phyloP scores from a whole-genome alignment of 1,284 basidiomycete genomes.

The Schizopora paradoxa region DNA sequence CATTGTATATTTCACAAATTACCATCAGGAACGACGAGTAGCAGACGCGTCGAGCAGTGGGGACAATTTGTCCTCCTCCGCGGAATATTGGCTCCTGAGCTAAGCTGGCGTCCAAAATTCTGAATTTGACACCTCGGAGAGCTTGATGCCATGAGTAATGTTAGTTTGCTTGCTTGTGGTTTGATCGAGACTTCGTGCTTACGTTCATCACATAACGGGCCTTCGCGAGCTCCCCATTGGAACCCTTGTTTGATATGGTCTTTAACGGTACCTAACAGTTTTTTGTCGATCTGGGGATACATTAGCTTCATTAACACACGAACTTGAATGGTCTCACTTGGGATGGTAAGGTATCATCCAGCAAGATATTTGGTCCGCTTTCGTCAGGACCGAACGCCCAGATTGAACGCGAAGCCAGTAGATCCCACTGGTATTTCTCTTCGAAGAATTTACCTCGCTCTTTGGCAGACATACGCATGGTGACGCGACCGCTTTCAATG shows the following conservation, averaged over 20 bases:
- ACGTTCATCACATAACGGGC: constrained; percentile 98
- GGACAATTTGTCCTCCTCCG: constrained; percentile 97
- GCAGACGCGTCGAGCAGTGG: constrained; percentile 94
- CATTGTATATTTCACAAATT: constrained; percentile 28
- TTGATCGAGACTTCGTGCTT: constrained; percentile 35
- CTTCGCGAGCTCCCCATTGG: constrained; percentile 98
- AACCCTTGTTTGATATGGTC: constrained; percentile 98
- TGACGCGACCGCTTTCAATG: constrained; percentile 85
- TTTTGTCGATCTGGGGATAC: constrained; percentile 77
- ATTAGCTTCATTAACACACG: not conserved
- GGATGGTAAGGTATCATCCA: constrained; percentile 95
- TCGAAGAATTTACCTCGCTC: constrained; percentile 93
- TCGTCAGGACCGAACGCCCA: constrained; percentile 99
- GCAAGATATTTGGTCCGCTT: constrained; percentile 85
- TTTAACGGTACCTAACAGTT: constrained; percentile 81
- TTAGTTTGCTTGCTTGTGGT: not conserved
- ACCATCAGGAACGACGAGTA: constrained; percentile 99
- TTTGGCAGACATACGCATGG: constrained; percentile 90
- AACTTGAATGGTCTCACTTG: constrained; percentile 48
- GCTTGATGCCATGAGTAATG: constrained; percentile 43
- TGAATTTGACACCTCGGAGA: constrained; percentile 98
- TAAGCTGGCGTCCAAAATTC: constrained; percentile 86
- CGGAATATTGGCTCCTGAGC: constrained; percentile 96
- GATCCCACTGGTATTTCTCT: constrained; percentile 96
- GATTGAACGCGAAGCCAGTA: constrained; percentile 94